Conservation (phyloP, 805 yeast species). For the Tetrapisispora iriomotensis region DNA sequence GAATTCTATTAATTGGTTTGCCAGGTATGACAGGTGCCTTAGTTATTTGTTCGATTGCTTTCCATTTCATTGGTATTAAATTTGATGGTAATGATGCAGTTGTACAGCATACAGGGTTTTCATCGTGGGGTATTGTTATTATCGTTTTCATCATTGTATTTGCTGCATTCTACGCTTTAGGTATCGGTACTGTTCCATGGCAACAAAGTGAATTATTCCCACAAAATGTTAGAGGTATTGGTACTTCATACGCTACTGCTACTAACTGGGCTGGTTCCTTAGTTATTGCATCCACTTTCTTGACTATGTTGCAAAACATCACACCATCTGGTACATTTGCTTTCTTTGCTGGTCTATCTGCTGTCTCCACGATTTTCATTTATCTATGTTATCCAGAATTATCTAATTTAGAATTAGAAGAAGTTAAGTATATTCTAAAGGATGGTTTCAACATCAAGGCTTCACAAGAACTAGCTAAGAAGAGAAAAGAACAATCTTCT, state of each 20-base stretch:
- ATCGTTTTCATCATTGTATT: constrained; percentile 76
- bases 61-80: constrained; percentile 68
- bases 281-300: constrained; percentile 80
- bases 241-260: constrained; percentile 83
- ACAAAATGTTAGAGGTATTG: constrained; percentile 85
- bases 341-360: constrained; percentile 75
- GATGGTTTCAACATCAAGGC: constrained; percentile 81
- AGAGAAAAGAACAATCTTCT: constrained; percentile 29
- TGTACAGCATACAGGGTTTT: constrained; percentile 37
- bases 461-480: constrained; percentile 45
- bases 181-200: constrained; percentile 98
- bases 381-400: constrained; percentile 88
- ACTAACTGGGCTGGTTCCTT: constrained; percentile 94
- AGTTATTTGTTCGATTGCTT: constrained; percentile 77
- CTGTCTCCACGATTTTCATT: constrained; percentile 61
- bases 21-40: constrained; percentile 78
- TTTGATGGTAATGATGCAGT: constrained; percentile 42
- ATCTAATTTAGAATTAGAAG: constrained; percentile 82
- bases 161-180: constrained; percentile 87
- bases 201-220: constrained; percentile 94
- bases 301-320: constrained; percentile 87
- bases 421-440: constrained; percentile 69
- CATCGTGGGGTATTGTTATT: constrained; percentile 82
- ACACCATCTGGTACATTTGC: constrained; percentile 95
- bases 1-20: constrained; percentile 64